Evolutionary conservation across 345 rosid genomes (phyloP), one percentile per base, ranked within the genome.

Genomic region (Melaleuca alternifolia): DNA sequence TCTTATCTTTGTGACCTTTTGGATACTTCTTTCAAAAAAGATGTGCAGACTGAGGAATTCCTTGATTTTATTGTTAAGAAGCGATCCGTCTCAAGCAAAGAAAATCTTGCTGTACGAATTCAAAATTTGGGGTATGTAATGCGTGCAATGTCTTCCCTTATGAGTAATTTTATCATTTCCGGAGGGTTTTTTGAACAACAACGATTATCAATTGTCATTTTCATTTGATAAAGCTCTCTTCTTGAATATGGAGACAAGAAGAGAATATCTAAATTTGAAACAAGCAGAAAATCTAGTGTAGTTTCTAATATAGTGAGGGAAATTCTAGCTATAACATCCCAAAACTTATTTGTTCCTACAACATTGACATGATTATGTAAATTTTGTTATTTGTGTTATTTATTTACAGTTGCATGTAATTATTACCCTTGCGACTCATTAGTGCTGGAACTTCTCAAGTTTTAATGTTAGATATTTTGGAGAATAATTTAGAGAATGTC

Each of bases 21-120:
- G 85, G 88, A 62, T 51, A 20, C 79, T 50, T 51, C 52, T 71
- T 56, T 53, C 23, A 48, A 51, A 33, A 33, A 86, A 50, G 92
- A 90, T 24, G 90, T 94, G 83, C 82, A 79, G 88, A 76, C 89
- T 90, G 94, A 92, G 87, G 93, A 94, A 33, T 96, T 96, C 89
- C 93, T 97, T 62, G 91, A 90, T 87, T 96, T 96, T 87, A 89
- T 96, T 87, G 97, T 94, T 24, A 61, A 86, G 87, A 89, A 93
- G 89, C 91, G 84, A 84, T 93, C 94, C 30, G 92, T 93, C 81
- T 62, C 84, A 46, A 90, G 91, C 90, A 94, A 92, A 91, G 98
- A 93, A 88, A 91, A 86, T 86, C 99, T 97, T 88, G 97, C 95
- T 44, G 92, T 95, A 77, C 96, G 94, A 81, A 91, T 97, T 90